phyloP scores from a whole-genome alignment of 2,329 filamentous ascomycete species.

The Colletotrichum coccodes region DNA sequence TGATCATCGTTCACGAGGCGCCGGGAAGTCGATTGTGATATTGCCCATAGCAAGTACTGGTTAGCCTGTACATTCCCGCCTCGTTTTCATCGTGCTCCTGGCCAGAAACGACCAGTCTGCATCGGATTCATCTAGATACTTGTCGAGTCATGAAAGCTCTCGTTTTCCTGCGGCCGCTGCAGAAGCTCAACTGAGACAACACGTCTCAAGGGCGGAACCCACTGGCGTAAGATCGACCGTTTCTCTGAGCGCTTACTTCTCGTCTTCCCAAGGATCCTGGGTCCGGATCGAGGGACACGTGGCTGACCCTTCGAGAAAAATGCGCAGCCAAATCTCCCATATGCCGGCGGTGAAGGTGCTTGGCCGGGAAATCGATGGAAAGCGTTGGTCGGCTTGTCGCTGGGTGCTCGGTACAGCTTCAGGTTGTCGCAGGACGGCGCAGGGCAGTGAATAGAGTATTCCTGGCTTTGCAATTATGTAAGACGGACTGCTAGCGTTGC shows the following conservation, averaged over 20 bases:
- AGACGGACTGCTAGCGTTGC: background rate
- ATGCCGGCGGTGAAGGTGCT: background rate
- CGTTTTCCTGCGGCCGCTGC: background rate
- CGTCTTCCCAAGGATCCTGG: background rate
- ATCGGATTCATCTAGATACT: background rate
- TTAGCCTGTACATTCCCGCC: background rate
- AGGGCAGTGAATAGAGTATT: background rate
- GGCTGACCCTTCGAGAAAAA: background rate
- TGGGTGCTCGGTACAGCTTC: background rate
- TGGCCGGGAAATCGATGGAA: background rate
- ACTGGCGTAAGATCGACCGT: slow-evolving; percentile 5
- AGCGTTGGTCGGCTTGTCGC: background rate
- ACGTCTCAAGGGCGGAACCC: background rate
- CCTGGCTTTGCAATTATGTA: background rate
- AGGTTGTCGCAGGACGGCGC: background rate
- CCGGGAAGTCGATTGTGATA: background rate
- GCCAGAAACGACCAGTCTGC: background rate
- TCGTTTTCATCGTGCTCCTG: background rate
- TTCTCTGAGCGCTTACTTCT: background rate
- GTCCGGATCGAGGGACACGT: background rate
- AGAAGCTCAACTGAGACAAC: slow-evolving; percentile 8
- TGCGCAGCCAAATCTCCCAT: background rate
- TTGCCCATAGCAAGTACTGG: background rate
- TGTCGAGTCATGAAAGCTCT: background rate
- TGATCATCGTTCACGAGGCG: background rate